A percentile compares a stretch with the other conserved stretches of the same genome.
Conservation (phyloP, 805 yeast species). For the Candida pseudofarinosa region DNA sequence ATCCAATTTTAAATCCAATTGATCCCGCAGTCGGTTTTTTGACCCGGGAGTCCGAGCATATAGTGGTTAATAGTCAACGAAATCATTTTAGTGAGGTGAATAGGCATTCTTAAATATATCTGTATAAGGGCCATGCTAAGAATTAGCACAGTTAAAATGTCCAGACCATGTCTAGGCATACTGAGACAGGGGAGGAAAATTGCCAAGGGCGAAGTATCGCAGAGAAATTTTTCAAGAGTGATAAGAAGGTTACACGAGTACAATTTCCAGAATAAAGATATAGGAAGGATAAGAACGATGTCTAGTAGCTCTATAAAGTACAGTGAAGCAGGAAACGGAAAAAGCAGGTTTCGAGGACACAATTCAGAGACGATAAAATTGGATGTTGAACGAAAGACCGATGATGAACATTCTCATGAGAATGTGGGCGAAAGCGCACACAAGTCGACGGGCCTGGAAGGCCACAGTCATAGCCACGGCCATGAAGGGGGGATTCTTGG, state of each 20-base stretch:
- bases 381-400: background rate
- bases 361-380: background rate
- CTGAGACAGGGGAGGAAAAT: background rate
- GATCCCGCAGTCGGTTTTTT: background rate
- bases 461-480: conserved; percentile 6
- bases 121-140: background rate
- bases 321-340: background rate
- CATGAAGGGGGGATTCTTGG: conserved; percentile 15
- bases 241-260: background rate
- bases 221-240: background rate
- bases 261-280: background rate
- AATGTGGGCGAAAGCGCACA: background rate
- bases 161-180: background rate
- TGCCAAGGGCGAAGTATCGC: background rate
- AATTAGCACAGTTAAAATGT: background rate
- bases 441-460: background rate
- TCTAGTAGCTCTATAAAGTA: background rate
- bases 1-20: background rate
- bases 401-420: background rate
- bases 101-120: background rate
- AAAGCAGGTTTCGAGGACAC: background rate
- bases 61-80: background rate
- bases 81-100: background rate
- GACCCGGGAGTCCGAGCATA: background rate
- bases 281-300: background rate